Evolutionary conservation across 805 yeast species (phyloP), one percentile per base, ranked within the genome.

Genomic region (Kuraishia floccosa): DNA sequence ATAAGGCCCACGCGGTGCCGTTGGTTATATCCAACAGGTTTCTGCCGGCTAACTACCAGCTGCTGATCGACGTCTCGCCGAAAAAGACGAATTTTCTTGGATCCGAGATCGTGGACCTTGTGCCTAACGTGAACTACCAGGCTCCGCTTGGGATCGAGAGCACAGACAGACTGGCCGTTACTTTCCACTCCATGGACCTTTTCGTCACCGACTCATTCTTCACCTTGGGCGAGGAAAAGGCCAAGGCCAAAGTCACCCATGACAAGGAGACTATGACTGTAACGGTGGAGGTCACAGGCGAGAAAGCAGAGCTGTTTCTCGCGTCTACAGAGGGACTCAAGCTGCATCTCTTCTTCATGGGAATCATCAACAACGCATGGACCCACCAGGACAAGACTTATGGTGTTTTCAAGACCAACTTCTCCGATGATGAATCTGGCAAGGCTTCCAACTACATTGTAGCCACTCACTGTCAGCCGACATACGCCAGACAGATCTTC

Each of bases 381-480:
- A 68, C 81, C 0, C 70, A 55, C 42, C 53, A 58, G 22, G 85
- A 78, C 39, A 46, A 39, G 7, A 79, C 87, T 0, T 57, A 51
- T 29, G 91, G 91, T 22, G 47, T 81, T 2, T 81, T 76, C 60
- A 75, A 74, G 42, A 74, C 85, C 2, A 75, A 73, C 44, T 76
- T 73, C 45, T 59, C 65, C 34, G 72, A 71, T 40, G 56, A 63
- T 4, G 47, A 55, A 13, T 54, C 68, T 1, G 76, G 76, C 5
- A 56, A 47, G 15, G 54, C 76, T 2, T 63, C 68, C 35, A 65
- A 69, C 37, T 64, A 54, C 35, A 54, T 79, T 9, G 45, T 80
- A 20, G 75, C 86, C 0, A 77, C 91, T 2, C 91, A 82, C 44
- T 63, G 73, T 26, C 87, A 80, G 46, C 86, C 91, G 0, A 60